Conservation (phyloP, 2,329 filamentous ascomycete species). For the Seiridium unicorne region DNA sequence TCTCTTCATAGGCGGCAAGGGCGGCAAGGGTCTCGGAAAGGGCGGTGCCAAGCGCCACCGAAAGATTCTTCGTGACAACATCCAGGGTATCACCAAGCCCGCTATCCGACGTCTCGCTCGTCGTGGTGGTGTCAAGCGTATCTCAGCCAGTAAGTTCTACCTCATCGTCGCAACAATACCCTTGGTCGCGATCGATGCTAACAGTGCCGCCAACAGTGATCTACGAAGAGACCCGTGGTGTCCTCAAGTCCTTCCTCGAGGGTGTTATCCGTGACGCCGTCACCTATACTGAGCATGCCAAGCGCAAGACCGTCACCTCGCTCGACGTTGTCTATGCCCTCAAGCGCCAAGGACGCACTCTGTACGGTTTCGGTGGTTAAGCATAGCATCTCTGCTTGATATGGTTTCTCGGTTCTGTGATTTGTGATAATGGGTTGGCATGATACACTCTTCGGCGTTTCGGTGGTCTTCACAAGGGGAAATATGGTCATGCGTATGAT, state of each 20-base stretch:
- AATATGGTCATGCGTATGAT: constrained; percentile 23
- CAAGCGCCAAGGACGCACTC: constrained; percentile 64
- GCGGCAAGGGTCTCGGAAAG: constrained; percentile 97
- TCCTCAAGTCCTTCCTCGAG: constrained; percentile 82
- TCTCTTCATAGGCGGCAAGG: constrained; percentile 72
- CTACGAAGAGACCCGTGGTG: constrained; percentile 80
- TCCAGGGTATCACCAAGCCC: constrained; percentile 98
- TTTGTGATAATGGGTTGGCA: constrained; percentile 23
- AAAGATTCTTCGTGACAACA: constrained; percentile 99
- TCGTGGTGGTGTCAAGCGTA: constrained; percentile 99
- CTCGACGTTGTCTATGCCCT: constrained; percentile 63
- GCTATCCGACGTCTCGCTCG: constrained; percentile 97
- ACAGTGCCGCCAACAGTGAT: constrained; percentile 53
- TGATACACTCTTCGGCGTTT: constrained; percentile 29
- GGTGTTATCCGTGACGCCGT: constrained; percentile 77
- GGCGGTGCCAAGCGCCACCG: constrained; percentile 98
- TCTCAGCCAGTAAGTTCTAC: constrained; percentile 75
- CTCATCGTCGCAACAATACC: background rate
- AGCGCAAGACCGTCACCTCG: constrained; percentile 71
- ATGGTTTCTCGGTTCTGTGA: constrained; percentile 1
- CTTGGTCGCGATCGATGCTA: constrained; percentile 17
- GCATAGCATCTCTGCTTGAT: background rate
- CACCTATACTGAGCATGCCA: constrained; percentile 81
- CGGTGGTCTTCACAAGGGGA: constrained; percentile 23
- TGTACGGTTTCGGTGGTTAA: constrained; percentile 69